Base-by-base conservation (phyloP, 108 stramenopile genomes). In the Mayamaea pseudoterrestris region DNA sequence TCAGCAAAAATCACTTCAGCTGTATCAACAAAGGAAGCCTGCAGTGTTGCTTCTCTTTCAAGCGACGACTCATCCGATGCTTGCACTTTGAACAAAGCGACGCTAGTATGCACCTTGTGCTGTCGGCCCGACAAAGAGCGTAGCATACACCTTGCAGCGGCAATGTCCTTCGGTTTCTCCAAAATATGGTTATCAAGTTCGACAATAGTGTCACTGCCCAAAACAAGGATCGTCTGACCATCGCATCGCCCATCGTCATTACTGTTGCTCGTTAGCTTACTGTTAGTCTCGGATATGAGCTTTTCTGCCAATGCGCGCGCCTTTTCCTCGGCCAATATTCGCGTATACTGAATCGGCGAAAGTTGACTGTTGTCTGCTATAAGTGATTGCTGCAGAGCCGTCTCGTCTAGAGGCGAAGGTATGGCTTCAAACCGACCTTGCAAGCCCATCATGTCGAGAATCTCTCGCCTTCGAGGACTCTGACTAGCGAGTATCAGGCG, bases 21-120 rank as follows among this genome's bases (percentile, higher is more conserved):
- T 2, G 83, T 76, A 26, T 90, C 92, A 16, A 70, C 73, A 29
- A 90, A 93, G 2, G 81, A 76, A 27, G 56, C 69, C 32, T 75
- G 51, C 30, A 69, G 43, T 16, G 51, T 35, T 2, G 49, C 41
- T n/a, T 57, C 52, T 12, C 42, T 28, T 4, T 53, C 11, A 5
- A 13, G 23, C 0, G 50, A 37, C 14, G 30, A 32, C 0, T 56
- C 57, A 12, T 37, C 18, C 16, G 46, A 24, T 7, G 18, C 41
- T 12, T 40, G 35, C 13, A 76, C 62, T 41, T 37, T 53, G 50
- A 76, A 89, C 2, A 94, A 31, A 18, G 85, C 76, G 23, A 94
- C 83, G 1, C 92, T 90, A 14, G 94, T 92, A 47, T 94, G 91
- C 12, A 97, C 96, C 22, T 78, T 44, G 54, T 95, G 93, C 43